These are phyloP conservation scores for Sclerotinia subarctica DNA, from an alignment of 2,329 filamentous ascomycete genomes.

Conservation along the genomic window DNA sequence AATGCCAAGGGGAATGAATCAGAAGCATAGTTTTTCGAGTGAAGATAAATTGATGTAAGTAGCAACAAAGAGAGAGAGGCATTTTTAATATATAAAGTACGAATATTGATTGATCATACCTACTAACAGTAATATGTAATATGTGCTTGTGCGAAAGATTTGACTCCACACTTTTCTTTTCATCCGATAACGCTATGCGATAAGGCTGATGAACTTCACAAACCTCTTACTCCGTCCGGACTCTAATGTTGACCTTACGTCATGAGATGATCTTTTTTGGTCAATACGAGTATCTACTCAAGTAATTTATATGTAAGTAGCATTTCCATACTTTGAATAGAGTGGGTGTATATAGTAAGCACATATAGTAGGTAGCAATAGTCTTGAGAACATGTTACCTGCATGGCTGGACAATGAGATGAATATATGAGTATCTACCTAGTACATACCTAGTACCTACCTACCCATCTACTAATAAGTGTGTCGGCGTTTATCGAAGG, in stretches of 20 bases:
- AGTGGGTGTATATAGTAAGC: too few relatives aligned
- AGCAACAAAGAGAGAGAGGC: constrained; percentile 7
- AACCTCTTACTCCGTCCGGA: background rate
- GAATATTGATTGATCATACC: too few relatives aligned
- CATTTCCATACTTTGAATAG: background rate
- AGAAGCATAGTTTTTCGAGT: background rate
- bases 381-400: too few relatives aligned
- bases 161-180: constrained; percentile 12
- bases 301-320: background rate
- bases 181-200: constrained; percentile 16
- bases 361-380: too few relatives aligned
- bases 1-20: background rate
- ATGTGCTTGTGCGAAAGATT: background rate
- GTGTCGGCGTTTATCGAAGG: too few relatives aligned
- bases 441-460: too few relatives aligned
- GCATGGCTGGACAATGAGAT: too few relatives aligned
- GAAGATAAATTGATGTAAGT: constrained; percentile 1
- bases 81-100: background rate
- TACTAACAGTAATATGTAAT: background rate
- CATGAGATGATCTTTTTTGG: background rate
- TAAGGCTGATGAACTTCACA: too few relatives aligned
- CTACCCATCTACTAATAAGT: background rate
- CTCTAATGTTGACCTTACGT: background rate
- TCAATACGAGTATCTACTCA: background rate
- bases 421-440: too few relatives aligned